phyloP scores from a whole-genome alignment of 2,329 filamentous ascomycete genomes.

The Aspergillus hiratsukae region DNA sequence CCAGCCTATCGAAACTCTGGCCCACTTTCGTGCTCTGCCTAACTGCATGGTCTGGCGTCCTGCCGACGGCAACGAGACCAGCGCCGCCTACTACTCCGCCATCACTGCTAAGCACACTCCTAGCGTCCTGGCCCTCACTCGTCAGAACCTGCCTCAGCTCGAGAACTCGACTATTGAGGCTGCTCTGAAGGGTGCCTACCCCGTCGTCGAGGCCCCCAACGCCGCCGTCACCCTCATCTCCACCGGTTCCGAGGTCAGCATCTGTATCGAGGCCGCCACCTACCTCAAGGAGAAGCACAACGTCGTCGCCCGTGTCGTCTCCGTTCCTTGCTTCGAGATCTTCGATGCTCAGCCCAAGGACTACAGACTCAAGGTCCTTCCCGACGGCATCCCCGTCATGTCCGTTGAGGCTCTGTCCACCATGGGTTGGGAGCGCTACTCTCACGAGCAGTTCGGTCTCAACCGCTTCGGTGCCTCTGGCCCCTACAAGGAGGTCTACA shows the following conservation, averaged over 20 bases:
- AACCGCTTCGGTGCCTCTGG: slow-evolving; percentile 98
- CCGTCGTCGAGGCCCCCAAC: slow-evolving; percentile 75
- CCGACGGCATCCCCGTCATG: slow-evolving; percentile 87
- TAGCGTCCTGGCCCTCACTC: slow-evolving; percentile 88
- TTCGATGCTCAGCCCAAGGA: slow-evolving; percentile 93
- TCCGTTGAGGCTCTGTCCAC: slow-evolving; percentile 97
- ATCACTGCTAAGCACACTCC: slow-evolving; percentile 86
- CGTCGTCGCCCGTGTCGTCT: slow-evolving; percentile 86
- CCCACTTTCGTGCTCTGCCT: slow-evolving; percentile 96
- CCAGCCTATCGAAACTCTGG: slow-evolving; percentile 97
- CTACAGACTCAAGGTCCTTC: slow-evolving; percentile 87
- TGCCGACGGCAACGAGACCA: slow-evolving; percentile 97
- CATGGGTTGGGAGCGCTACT: slow-evolving; percentile 98
- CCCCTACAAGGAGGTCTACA: slow-evolving; percentile 97
- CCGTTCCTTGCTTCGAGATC: slow-evolving; percentile 93
- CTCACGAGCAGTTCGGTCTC: slow-evolving; percentile 98
- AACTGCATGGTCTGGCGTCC: slow-evolving; percentile 99
- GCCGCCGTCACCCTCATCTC: slow-evolving; percentile 87
- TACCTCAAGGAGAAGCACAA: slow-evolving; percentile 83
- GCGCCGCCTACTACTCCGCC: slow-evolving; percentile 93
- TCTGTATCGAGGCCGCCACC: slow-evolving; percentile 90
- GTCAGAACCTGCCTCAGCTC: slow-evolving; percentile 97
- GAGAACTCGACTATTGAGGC: slow-evolving; percentile 88
- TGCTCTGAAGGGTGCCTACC: slow-evolving; percentile 93
- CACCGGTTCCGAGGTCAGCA: slow-evolving; percentile 92